Conservation (phyloP, 2,329 filamentous ascomycete species). For the Xylariales sp. region DNA sequence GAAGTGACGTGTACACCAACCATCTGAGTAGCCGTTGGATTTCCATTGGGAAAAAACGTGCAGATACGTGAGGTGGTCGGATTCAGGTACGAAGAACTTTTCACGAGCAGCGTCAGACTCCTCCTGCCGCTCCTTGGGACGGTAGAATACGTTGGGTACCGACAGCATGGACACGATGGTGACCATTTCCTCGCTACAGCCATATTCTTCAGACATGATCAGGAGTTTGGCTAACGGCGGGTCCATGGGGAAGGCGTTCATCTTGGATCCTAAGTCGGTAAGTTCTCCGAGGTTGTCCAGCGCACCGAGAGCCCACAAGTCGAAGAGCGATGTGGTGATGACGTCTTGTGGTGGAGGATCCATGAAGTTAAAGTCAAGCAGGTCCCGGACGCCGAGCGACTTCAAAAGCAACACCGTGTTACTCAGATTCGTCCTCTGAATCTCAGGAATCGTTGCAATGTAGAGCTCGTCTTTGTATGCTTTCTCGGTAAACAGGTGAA, state of each 20-base stretch:
- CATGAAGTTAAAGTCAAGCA: constrained; percentile 98
- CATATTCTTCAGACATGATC: constrained; percentile 85
- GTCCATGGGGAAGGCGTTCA: constrained; percentile 99
- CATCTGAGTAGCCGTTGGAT: constrained; percentile 80
- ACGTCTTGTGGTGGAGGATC: constrained; percentile 97
- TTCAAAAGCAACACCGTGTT: constrained; percentile 95
- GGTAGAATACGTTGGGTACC: constrained; percentile 93
- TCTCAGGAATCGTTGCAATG: constrained; percentile 94
- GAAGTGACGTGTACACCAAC: constrained; percentile 91
- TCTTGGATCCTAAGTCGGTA: constrained; percentile 79
- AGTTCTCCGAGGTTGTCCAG: constrained; percentile 91
- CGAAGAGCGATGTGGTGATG: constrained; percentile 94
- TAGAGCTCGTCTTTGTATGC: constrained; percentile 96
- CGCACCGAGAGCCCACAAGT: constrained; percentile 92
- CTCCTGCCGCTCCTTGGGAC: constrained; percentile 92
- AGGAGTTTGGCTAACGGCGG: constrained; percentile 91
- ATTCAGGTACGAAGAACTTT: constrained; percentile 98
- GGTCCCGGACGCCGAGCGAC: constrained; percentile 86
- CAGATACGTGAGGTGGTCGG: constrained; percentile 90
- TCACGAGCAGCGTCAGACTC: constrained; percentile 93
- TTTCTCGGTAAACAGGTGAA: constrained; percentile 88
- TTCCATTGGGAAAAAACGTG: constrained; percentile 97
- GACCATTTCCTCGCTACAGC: constrained; percentile 94
- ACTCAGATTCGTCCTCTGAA: constrained; percentile 90
- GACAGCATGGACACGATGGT: constrained; percentile 98